A percentile compares a stretch with the other conserved stretches of the same genome.
These are phyloP conservation scores for Pulveroboletus sp. DNA, from an alignment of 768 basidiomycete species.

Conservation along the genomic window DNA sequence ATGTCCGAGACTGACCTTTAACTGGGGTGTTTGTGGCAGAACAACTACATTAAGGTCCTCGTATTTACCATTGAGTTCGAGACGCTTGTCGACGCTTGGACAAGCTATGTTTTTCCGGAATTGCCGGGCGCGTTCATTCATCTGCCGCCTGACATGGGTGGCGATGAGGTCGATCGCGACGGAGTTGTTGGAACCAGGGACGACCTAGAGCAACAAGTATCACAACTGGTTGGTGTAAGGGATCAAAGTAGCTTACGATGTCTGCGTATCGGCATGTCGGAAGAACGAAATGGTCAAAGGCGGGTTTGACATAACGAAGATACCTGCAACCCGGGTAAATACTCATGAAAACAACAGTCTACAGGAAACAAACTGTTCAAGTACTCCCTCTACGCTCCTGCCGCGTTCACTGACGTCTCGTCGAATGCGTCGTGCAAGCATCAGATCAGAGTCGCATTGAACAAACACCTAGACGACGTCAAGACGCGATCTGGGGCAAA, in stretches of 20 bases:
- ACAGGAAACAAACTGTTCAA: conserved; percentile 65
- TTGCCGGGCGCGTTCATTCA: conserved; percentile 69
- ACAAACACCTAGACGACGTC: conserved; percentile 61
- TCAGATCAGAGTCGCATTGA: conserved; percentile 92
- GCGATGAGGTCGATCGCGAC: conserved; percentile 92
- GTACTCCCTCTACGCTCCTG: conserved; percentile 76
- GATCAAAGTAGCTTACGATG: conserved; percentile 48
- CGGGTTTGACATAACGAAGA: conserved; percentile 90
- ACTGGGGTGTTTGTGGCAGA: conserved; percentile 73
- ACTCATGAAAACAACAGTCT: not conserved
- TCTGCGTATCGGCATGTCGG: conserved; percentile 87
- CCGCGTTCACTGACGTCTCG: conserved; percentile 88
- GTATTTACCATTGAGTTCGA: conserved; percentile 33
- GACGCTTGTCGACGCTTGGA: conserved; percentile 34
- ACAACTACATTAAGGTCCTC: conserved; percentile 56
- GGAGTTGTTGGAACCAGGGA: conserved; percentile 87
- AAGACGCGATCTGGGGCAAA: not conserved
- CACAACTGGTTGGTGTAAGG: not conserved
- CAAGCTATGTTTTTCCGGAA: conserved; percentile 73
- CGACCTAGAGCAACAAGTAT: conserved; percentile 56
- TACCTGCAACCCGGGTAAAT: conserved; percentile 49
- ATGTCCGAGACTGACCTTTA: conserved; percentile 48
- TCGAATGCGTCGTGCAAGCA: conserved; percentile 90
- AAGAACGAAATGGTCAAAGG: conserved; percentile 89
- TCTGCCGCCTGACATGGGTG: conserved; percentile 81